Evolutionary conservation across 2,329 filamentous ascomycete species (phyloP).

Genomic region (Scedosporium minutisporum): DNA sequence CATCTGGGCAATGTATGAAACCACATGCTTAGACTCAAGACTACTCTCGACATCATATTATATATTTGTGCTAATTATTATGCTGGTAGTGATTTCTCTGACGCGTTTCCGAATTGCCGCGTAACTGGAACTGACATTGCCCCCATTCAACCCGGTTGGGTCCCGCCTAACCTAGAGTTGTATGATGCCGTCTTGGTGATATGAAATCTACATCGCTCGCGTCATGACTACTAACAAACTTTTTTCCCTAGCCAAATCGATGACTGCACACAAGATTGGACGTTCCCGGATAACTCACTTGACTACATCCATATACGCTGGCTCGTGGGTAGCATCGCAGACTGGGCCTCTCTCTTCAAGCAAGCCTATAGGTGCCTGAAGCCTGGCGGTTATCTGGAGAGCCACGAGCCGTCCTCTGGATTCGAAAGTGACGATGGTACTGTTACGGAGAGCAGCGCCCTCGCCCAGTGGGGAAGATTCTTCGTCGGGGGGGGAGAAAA

Average conservation of each 20-base stretch:
- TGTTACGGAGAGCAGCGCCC: slow-evolving; percentile 14
- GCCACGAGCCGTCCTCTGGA: slow-evolving; percentile 24
- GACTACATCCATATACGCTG: slow-evolving; percentile 53
- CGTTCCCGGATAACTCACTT: slow-evolving; percentile 37
- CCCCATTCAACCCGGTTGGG: no score
- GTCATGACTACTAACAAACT: no score
- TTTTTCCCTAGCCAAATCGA: slow-evolving; percentile 34
- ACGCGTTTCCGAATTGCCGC: no score
- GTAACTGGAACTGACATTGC: no score
- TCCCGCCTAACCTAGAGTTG: no score
- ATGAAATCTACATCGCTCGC: no score
- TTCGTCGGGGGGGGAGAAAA: slow-evolving; percentile 23
- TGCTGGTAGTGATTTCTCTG: no score
- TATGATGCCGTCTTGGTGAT: no score
- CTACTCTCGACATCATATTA: no score
- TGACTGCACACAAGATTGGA: slow-evolving; percentile 42
- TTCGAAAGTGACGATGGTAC: slow-evolving; percentile 16
- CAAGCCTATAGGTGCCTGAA: slow-evolving; percentile 39
- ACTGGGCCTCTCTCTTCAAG: slow-evolving; percentile 43
- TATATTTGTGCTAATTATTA: no score
- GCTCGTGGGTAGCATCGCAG: slow-evolving; percentile 44
- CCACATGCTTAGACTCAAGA: no score
- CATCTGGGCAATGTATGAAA: no score
- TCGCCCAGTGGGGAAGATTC: slow-evolving; percentile 24
- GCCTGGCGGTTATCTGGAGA: slow-evolving; percentile 30